phyloP scores from a whole-genome alignment of 108 stramenopile genomes.

The Nitzschia palea region DNA sequence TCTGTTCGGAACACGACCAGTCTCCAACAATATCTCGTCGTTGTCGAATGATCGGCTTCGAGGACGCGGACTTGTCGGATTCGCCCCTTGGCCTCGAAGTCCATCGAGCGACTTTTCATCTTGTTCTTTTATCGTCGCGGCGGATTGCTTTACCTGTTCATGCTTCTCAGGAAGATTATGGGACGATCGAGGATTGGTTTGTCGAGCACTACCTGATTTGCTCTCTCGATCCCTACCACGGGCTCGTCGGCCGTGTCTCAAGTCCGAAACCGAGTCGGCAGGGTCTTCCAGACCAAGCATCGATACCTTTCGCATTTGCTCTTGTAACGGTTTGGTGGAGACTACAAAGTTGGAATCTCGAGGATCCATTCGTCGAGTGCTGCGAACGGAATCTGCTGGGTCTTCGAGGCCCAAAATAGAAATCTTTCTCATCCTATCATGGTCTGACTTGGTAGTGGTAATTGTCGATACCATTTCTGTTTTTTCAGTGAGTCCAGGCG shows the following conservation, averaged over 20 bases:
- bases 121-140: no score
- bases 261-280: no score
- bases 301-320: constrained; percentile 9
- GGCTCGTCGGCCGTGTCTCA: no score
- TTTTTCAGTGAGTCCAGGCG: not conserved
- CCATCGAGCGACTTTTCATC: no score
- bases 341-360: not conserved
- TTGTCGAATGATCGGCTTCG: constrained; percentile 3
- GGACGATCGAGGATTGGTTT: no score
- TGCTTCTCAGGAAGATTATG: no score
- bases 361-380: not conserved
- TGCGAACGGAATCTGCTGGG: not conserved
- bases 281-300: constrained; percentile 15
- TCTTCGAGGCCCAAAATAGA: constrained; percentile 10
- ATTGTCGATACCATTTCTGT: not conserved
- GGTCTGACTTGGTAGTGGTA: not conserved
- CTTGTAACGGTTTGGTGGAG: not conserved
- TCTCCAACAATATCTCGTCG: not conserved
- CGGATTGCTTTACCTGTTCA: no score
- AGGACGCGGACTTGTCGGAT: not conserved
- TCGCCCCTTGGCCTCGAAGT: no score
- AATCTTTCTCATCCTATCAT: constrained; percentile 9
- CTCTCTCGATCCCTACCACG: no score
- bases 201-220: no score
- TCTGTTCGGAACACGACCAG: not conserved